Base-by-base conservation (phyloP, 2,329 filamentous ascomycete species). In the Pyrenochaeta sp. region DNA sequence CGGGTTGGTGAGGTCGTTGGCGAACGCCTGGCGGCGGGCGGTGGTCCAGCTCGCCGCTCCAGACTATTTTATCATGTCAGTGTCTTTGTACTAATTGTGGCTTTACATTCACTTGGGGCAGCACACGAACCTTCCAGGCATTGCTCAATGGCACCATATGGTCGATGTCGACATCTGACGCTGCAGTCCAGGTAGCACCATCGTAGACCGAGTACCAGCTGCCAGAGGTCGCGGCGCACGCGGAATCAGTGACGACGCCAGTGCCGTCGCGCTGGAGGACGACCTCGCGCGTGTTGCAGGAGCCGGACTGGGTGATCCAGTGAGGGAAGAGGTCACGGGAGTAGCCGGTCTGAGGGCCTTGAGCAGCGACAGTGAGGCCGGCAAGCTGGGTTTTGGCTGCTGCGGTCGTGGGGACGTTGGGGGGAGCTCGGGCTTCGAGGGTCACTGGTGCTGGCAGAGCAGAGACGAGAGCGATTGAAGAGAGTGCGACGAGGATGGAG, bases 61-160 rank as follows among this genome's bases (percentile, higher is more conserved):
- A 30, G 85, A 89, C 81, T 49, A 10, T 8, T 15, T 45, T 15
- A 35, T 38, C 10, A 37, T 26, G 19, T 43, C 18, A 43, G 26
- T 22, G 34, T n/a, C n/a, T n/a, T n/a, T n/a, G n/a, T n/a, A n/a
- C n/a, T n/a, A n/a, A n/a, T n/a, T n/a, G n/a, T n/a, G n/a, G n/a
- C n/a, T n/a, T n/a, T n/a, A n/a, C n/a, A n/a, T n/a, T n/a, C n/a
- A n/a, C n/a, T n/a, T n/a, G n/a, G n/a, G n/a, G n/a, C n/a, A n/a
- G n/a, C n/a, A n/a, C n/a, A 35, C 77, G 61, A 55, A 85, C 82
- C 49, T 87, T 84, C 89, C 88, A 93, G 4, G 89, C 88, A 62
- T 92, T 90, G 65, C 86, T 86, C 48, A 95, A 69, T 1, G 90
- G 89, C 3, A 95, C 88, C 72, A 94, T 79, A 67, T 94, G 90